These are phyloP conservation scores for Ceratobasidium theobromae DNA, from an alignment of 1,284 basidiomycete species.

Conservation along the genomic window DNA sequence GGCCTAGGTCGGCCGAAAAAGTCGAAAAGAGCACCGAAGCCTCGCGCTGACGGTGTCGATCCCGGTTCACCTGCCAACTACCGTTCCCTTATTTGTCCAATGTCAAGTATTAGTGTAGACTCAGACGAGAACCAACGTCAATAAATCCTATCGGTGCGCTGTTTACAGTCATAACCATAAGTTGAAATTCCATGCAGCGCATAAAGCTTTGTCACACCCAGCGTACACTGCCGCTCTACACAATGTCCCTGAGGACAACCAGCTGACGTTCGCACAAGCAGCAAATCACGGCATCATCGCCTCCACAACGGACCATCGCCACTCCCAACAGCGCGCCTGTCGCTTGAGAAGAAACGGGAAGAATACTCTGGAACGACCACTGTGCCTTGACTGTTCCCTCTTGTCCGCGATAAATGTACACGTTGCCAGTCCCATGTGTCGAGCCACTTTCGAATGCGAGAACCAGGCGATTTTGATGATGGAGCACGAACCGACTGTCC, in stretches of 20 bases:
- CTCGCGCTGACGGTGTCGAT: no score
- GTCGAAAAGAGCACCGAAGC: no score
- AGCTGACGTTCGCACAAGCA: slow-evolving; percentile 79
- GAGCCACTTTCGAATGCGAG: slow-evolving; percentile 80
- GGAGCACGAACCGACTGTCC: slow-evolving; percentile 81
- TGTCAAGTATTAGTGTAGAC: no score
- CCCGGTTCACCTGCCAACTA: no score
- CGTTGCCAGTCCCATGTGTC: slow-evolving; percentile 59
- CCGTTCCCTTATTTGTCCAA: no score
- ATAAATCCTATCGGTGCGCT: no score
- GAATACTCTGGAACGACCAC: slow-evolving; percentile 75
- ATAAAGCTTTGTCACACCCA: no score
- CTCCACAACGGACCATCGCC: slow-evolving; percentile 49
- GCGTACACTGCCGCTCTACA: slow-evolving; percentile 40
- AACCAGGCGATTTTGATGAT: slow-evolving; percentile 57
- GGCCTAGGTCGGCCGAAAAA: no score
- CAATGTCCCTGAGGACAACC: slow-evolving; percentile 58
- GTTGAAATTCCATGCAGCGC: no score
- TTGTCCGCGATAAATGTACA: slow-evolving; percentile 74
- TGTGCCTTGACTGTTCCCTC: slow-evolving; percentile 47
- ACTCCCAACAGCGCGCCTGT: slow-evolving; percentile 81
- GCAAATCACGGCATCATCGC: slow-evolving; percentile 52
- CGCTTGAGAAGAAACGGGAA: slow-evolving; percentile 66
- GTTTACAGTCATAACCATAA: no score
- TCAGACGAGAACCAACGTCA: no score